These are phyloP conservation scores for Xerocomus nothofagi DNA, from an alignment of 1,284 basidiomycete genomes.

Conservation along the genomic window DNA sequence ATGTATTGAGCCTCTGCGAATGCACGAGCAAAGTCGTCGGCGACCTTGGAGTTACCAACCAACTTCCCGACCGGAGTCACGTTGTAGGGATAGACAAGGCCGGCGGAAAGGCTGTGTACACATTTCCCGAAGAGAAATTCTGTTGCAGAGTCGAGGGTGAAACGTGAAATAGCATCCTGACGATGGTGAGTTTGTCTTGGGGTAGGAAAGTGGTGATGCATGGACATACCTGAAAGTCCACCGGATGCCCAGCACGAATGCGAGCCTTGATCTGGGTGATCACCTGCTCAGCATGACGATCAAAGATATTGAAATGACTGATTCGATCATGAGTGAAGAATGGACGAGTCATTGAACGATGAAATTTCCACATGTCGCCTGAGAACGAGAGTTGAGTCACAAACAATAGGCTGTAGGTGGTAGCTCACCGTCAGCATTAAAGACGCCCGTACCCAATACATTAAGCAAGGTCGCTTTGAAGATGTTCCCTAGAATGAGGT, in stretches of 20 bases:
- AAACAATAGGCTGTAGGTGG: conserved; percentile 3
- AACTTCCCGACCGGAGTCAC: conserved; percentile 16
- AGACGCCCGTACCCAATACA: conserved; percentile 45
- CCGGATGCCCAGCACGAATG: conserved; percentile 34
- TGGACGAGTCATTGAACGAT: conserved; percentile 50
- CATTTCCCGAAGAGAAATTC: conserved; percentile 54
- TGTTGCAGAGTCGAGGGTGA: conserved; percentile 56
- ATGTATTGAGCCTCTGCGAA: conserved; percentile 40
- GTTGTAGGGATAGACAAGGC: conserved; percentile 46
- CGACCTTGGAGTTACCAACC: conserved; percentile 1
- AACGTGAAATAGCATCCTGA: conserved; percentile 43
- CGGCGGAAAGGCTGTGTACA: conserved; percentile 41
- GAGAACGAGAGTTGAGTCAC: not conserved
- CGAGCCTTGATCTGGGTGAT: conserved; percentile 36
- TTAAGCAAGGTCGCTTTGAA: conserved; percentile 29
- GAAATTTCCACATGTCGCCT: conserved; percentile 45
- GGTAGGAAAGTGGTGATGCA: not conserved
- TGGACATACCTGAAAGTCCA: conserved; percentile 41
- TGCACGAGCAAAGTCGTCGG: conserved; percentile 32
- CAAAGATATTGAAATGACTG: conserved; percentile 49
- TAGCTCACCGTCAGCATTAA: conserved; percentile 45
- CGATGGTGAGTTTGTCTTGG: not conserved
- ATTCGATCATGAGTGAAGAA: conserved; percentile 52
- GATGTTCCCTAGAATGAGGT: conserved; percentile 24
- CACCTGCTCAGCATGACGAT: conserved; percentile 36